Percentiles rank a stretch among this genome's conserved stretches.
Conservation (phyloP, 2,329 filamentous ascomycete genomes). For the Colletotrichum horii region DNA sequence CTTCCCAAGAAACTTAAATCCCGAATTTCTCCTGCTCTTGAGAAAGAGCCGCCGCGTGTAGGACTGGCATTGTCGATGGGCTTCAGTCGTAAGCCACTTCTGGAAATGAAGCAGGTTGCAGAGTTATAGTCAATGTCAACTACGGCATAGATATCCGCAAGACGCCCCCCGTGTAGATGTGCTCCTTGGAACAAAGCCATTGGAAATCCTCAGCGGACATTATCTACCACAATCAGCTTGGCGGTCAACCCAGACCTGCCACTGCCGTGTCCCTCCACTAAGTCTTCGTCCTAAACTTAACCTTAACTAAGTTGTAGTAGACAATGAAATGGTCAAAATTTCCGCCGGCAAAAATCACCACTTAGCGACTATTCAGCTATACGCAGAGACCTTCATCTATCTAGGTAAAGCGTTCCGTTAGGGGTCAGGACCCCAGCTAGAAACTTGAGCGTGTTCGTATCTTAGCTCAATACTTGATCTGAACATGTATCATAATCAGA, state of each 20-base stretch:
- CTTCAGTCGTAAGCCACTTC: too few relatives aligned
- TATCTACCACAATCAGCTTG: background rate
- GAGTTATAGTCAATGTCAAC: too few relatives aligned
- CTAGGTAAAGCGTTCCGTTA: background rate
- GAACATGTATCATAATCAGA: rapidly evolving
- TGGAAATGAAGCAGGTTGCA: too few relatives aligned
- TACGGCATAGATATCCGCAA: too few relatives aligned
- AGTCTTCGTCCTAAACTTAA: background rate
- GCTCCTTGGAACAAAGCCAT: too few relatives aligned
- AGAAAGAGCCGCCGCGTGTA: too few relatives aligned
- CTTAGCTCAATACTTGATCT: background rate
- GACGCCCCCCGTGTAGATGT: too few relatives aligned
- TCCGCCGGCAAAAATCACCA: background rate
- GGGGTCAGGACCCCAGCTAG: background rate
- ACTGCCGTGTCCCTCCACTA: background rate
- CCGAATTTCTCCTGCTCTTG: too few relatives aligned
- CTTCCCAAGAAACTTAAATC: too few relatives aligned
- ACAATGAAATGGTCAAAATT: background rate
- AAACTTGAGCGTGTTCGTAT: background rate
- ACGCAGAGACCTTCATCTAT: background rate
- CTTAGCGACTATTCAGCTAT: background rate
- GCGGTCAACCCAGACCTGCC: background rate
- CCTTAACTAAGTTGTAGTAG: background rate
- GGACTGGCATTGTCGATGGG: too few relatives aligned
- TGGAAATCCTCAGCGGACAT: too few relatives aligned